Evolutionary conservation across 768 basidiomycete genomes (phyloP).

Genomic region (Mycena chlorophos): DNA sequence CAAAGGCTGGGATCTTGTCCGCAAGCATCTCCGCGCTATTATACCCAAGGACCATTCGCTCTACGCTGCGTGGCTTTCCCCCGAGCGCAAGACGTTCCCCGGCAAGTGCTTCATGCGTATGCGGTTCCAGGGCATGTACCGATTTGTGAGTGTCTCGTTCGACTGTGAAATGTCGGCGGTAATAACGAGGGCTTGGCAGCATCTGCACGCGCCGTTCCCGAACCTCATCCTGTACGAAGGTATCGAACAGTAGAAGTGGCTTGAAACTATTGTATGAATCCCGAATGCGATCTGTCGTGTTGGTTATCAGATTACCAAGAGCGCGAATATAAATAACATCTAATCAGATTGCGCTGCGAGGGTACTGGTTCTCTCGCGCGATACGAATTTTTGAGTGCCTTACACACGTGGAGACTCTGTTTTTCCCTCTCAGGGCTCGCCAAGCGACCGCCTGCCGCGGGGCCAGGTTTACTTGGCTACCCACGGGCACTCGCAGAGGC

Average conservation of each 20-base stretch:
- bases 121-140: slow-evolving; percentile 56
- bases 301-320: neutral
- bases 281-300: slow-evolving; percentile 7
- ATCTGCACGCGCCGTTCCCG: slow-evolving; percentile 54
- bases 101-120: slow-evolving; percentile 61
- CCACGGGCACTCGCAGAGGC: too few species aligned
- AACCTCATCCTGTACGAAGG: slow-evolving; percentile 56
- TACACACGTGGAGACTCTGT: too few species aligned
- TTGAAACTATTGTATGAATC: slow-evolving; percentile 1
- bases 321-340: too few species aligned
- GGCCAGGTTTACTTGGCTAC: too few species aligned
- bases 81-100: slow-evolving; percentile 47
- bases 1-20: slow-evolving; percentile 52
- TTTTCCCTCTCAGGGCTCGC: too few species aligned
- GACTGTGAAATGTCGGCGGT: neutral
- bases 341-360: too few species aligned
- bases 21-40: slow-evolving; percentile 41
- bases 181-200: slow-evolving; percentile 31
- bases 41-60: slow-evolving; percentile 51
- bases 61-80: slow-evolving; percentile 50
- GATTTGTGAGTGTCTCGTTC: slow-evolving; percentile 43
- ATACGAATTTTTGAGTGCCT: too few species aligned
- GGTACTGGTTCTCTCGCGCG: too few species aligned
- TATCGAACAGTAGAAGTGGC: slow-evolving; percentile 24
- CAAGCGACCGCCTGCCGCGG: too few species aligned